Base-by-base conservation (phyloP, 192 early-diverging fungal genomes). In the Podila horticola region DNA sequence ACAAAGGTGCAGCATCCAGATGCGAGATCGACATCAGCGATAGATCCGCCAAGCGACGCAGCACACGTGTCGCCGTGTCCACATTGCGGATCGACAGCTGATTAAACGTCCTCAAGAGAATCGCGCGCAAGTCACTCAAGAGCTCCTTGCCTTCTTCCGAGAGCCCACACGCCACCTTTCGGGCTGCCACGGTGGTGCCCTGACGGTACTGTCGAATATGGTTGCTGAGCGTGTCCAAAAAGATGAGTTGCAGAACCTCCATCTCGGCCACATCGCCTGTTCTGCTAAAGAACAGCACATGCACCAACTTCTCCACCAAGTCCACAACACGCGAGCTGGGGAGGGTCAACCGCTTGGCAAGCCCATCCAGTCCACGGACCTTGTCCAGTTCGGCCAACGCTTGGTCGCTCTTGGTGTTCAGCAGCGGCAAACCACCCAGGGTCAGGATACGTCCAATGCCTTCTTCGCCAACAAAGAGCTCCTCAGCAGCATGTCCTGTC, bases 361-460 rank as follows among this genome's bases (percentile, higher is more conserved):
- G 62, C 20, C 83, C 71, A 49, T 81, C 84, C 55, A 88, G 66
- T 10, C 88, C 88, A 64, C 86, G 82, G 55, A 85, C 82, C 24
- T 83, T 76, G 49, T 74, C 71, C 36, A 72, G 61, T 30, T 79
- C 71, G 29, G 58, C 61, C 29, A 52, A 29, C 5, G 58, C 50
- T 30, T 74, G 71, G 51, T 82, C 82, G 4, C 74, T 28, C 7
- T 58, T 36, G 13, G 13, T 3, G 15, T 19, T 48, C 6, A 76
- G 17, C 7, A 66, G 34, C 10, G 81, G 68, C 0, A 88, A 45
- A 22, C 87, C 89, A 38, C 82, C 82, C 11, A 90, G 55, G 17
- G 83, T 75, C 57, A 90, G 60, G 17, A 90, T 76, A 41, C 82
- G 71, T 22, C 84, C 86, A 4, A 90, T 57, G 57, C 87, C 89